Evolutionary conservation across 768 basidiomycete species (phyloP), one percentile per base, ranked within the genome.

Genomic region (Xanthoconium stramineum): DNA sequence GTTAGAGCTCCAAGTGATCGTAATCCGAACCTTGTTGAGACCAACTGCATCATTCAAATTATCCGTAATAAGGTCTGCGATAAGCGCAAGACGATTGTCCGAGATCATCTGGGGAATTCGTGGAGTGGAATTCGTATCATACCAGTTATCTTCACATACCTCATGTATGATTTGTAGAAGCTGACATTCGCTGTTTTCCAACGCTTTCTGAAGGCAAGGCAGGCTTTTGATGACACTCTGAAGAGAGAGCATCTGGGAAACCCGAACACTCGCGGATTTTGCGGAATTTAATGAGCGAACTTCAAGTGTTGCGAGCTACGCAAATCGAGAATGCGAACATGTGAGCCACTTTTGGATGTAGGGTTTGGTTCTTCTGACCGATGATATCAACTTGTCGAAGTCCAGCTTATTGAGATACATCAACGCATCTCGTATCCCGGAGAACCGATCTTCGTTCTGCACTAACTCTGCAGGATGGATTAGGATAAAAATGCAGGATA

Each of bases 351-450:
- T 20, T 28, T 32, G 32, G 4, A 49, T 8, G 38, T 5, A 3
- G 40, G 11, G 8, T 20, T 24, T 20, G 35, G 14, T 3, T 20
- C 33, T 6, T 60, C 77, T 56, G 63, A 87, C 89, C 29, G 82
- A 82, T 46, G 80, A 83, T 36, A 93, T 88, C 8, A 97, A 74
- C 66, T 89, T 94, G 70, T 98, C 95, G 29, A 96, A 81, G 63
- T 98, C 96, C 69, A 90, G 77, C 65, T 89, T 88, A 67, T 89
- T 85, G 51, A 94, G 71, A 3, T 78, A 70, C 68, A 84, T 87
- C 44, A 95, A 75, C 0, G 85, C 88, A 57, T 83, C 80, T 51
- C 85, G 80, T 44, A 91, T 74, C 33, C 84, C 80, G 4, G 77
- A 83, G 63, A 88, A 93, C 36, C 76, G 78, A 50, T 91, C 88